phyloP scores from a whole-genome alignment of 1,284 basidiomycete species.

The Salmacisia buchloeana region DNA sequence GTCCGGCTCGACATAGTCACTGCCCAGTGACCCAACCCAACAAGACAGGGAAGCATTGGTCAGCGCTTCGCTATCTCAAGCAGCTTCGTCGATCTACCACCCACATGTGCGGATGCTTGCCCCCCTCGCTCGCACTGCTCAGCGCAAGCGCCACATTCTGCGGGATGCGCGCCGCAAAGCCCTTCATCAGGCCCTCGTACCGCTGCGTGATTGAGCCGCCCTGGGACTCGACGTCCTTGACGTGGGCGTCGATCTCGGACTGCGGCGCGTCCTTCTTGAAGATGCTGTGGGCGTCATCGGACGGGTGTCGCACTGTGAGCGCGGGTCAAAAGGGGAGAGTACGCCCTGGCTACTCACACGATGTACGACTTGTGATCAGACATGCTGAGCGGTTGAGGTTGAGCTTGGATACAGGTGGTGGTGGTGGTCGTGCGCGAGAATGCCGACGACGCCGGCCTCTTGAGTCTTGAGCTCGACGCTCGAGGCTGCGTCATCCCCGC shows the following conservation, averaged over 20 bases:
- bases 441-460: no score
- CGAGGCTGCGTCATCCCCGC: no score
- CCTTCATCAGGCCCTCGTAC: conserved; percentile 40
- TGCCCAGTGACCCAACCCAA: conserved; percentile 6
- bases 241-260: conserved; percentile 30
- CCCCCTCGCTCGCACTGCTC: conserved; percentile 19
- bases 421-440: no score
- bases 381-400: conserved; percentile 9
- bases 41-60: neutral
- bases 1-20: conserved; percentile 45
- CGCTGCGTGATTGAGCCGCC: conserved; percentile 41
- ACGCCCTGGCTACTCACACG: conserved; percentile 22
- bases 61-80: neutral
- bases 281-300: conserved; percentile 20
- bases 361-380: conserved; percentile 34
- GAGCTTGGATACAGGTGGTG: neutral
- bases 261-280: conserved; percentile 31
- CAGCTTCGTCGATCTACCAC: conserved; percentile 6
- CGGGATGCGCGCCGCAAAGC: conserved; percentile 35
- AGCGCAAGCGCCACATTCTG: conserved; percentile 24
- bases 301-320: neutral
- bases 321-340: neutral
- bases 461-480: no score
- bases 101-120: conserved; percentile 40
- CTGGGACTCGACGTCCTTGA: conserved; percentile 17